Conservation (phyloP, 306 rosid species). For the Cucurbita maxima region DNA sequence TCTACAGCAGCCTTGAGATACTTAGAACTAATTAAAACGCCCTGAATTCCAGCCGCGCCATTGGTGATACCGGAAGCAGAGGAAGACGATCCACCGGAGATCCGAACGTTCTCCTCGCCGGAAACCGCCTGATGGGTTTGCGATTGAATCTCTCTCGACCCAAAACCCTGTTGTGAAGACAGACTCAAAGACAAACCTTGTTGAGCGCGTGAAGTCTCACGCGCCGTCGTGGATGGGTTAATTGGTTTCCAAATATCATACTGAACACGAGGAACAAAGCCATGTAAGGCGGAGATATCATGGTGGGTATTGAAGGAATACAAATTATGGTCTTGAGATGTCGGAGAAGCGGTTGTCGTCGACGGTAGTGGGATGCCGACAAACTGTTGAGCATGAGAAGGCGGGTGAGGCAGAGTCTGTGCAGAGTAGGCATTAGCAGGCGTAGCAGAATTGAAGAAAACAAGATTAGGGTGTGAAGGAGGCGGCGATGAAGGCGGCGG, state of each 20-base stretch:
- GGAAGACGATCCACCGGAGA: constrained; percentile 47
- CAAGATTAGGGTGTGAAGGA: constrained; percentile 22
- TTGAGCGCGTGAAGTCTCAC: constrained; percentile 55
- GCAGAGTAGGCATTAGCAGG: constrained; percentile 13
- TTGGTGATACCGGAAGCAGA: constrained; percentile 52
- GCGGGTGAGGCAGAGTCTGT: constrained; percentile 34
- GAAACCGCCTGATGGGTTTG: constrained; percentile 18
- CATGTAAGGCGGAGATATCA: constrained; percentile 67
- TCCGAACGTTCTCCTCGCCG: constrained; percentile 44
- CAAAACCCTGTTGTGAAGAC: constrained; percentile 61
- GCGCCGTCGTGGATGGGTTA: constrained; percentile 46
- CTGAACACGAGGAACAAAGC: constrained; percentile 50
- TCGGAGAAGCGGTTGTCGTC: not conserved
- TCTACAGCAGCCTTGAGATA: constrained; percentile 85
- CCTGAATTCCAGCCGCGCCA: constrained; percentile 63
- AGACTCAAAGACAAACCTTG: constrained; percentile 62
- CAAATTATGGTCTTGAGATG: constrained; percentile 30
- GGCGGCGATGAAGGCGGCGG: constrained; percentile 34
- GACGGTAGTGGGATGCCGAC: constrained; percentile 47
- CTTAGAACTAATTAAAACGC: constrained; percentile 65
- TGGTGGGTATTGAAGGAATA: constrained; percentile 33
- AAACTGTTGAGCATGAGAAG: constrained; percentile 51
- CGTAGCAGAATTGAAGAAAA: constrained; percentile 42
- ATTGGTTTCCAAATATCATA: constrained; percentile 59
- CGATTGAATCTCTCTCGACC: constrained; percentile 34